Conservation (phyloP, 2,329 filamentous ascomycete genomes). For the Raffaelea albimanens region DNA sequence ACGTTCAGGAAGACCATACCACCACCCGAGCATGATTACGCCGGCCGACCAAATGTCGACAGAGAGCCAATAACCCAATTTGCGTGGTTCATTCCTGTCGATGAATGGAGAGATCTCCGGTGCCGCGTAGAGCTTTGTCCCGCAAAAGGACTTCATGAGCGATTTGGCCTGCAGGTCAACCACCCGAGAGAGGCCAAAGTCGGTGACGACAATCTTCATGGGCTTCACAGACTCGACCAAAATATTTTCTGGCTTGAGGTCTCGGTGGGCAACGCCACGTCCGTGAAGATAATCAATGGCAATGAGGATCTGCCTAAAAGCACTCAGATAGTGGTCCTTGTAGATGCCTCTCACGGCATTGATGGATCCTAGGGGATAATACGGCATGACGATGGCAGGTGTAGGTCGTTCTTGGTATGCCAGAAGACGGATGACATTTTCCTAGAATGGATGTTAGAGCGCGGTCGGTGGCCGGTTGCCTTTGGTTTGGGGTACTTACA, state of each 20-base stretch:
- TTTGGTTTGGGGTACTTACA: not conserved
- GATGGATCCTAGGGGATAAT: not conserved
- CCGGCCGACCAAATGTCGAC: conserved; percentile 4
- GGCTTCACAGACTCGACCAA: conserved; percentile 78
- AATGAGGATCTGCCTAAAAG: conserved; percentile 1
- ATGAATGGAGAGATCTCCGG: not conserved
- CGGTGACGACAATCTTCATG: conserved; percentile 80
- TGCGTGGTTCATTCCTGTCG: not conserved
- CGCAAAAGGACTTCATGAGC: conserved; percentile 3
- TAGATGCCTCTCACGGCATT: no score
- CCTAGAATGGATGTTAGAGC: not conserved
- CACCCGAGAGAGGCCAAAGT: conserved; percentile 85
- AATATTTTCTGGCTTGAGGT: conserved; percentile 96
- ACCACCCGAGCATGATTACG: conserved; percentile 5
- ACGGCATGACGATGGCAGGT: not conserved
- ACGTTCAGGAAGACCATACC: not conserved
- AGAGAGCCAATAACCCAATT: not conserved
- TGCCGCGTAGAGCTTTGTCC: not conserved
- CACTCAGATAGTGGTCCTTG: not conserved
- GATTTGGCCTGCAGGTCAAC: not conserved
- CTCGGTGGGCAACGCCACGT: conserved; percentile 52
- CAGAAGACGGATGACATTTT: not conserved
- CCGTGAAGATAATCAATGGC: conserved; percentile 1
- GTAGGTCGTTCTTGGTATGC: not conserved
- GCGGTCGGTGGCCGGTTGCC: no score